phyloP scores from a whole-genome alignment of 805 yeast genomes.

The Tetrapisispora namnaoensis region DNA sequence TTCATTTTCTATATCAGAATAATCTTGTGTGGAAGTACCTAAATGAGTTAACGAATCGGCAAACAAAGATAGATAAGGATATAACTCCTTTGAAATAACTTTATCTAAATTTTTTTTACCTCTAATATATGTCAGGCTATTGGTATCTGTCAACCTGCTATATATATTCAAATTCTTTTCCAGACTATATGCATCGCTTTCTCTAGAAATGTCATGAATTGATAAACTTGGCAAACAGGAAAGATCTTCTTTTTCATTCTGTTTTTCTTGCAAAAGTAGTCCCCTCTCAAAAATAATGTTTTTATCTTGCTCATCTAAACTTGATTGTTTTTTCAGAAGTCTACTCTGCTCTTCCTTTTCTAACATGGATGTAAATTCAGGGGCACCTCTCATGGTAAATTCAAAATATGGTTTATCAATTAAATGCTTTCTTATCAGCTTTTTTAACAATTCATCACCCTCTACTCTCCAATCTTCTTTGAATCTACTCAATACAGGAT shows the following conservation, averaged over 20 bases:
- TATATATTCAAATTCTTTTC: slow-evolving; percentile 29
- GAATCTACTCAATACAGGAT: slow-evolving; percentile 48
- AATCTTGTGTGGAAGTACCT: slow-evolving; percentile 65
- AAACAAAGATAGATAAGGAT: slow-evolving; percentile 68
- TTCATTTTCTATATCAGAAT: slow-evolving; percentile 76
- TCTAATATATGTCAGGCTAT: slow-evolving; percentile 71
- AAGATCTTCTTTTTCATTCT: slow-evolving; percentile 59
- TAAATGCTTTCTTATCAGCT: slow-evolving; percentile 45
- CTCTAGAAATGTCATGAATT: slow-evolving; percentile 59
- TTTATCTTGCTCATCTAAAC: slow-evolving; percentile 46
- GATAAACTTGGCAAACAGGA: slow-evolving; percentile 72
- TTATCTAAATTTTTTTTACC: slow-evolving; percentile 51
- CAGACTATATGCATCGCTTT: slow-evolving; percentile 34
- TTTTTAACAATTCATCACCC: slow-evolving; percentile 51
- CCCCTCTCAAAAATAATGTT: slow-evolving; percentile 53
- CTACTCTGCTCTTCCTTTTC: slow-evolving; percentile 48
- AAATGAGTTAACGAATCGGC: slow-evolving; percentile 71
- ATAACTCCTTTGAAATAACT: slow-evolving; percentile 48
- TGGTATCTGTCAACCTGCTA: slow-evolving; percentile 55
- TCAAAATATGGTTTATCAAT: slow-evolving; percentile 49
- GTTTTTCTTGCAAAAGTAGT: slow-evolving; percentile 47
- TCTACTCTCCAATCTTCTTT: slow-evolving; percentile 44
- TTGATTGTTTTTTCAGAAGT: slow-evolving; percentile 34
- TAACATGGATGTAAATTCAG: slow-evolving; percentile 40
- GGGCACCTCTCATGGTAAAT: slow-evolving; percentile 69